phyloP scores from a whole-genome alignment of 2,329 filamentous ascomycete genomes.

The Diaporthe batatas region DNA sequence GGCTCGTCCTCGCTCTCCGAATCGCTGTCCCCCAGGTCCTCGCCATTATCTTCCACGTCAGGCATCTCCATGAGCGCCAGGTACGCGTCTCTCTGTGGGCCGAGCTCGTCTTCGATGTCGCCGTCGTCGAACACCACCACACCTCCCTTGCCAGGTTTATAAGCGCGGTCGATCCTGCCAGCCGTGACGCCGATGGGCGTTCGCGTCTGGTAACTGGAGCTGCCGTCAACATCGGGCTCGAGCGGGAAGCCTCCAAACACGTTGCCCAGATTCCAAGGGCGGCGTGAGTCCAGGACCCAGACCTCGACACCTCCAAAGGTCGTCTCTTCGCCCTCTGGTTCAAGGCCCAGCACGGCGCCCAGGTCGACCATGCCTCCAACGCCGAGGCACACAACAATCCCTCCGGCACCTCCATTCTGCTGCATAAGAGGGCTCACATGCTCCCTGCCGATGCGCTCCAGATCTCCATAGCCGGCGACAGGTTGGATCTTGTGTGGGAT shows the following conservation, averaged over 20 bases:
- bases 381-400: conserved; percentile 91
- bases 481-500: conserved; percentile 98
- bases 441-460: conserved; percentile 82
- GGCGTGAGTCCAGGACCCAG: conserved; percentile 91
- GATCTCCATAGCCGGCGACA: conserved; percentile 90
- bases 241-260: conserved; percentile 83
- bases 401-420: conserved; percentile 84
- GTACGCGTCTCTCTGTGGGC: conserved; percentile 83
- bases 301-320: conserved; percentile 89
- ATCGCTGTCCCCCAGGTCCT: conserved; percentile 70
- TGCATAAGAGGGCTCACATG: conserved; percentile 89
- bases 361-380: conserved; percentile 94
- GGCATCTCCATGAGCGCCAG: conserved; percentile 91
- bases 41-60: conserved; percentile 81
- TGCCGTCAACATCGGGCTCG: conserved; percentile 63
- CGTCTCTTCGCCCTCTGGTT: conserved; percentile 74
- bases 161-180: conserved; percentile 78
- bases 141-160: conserved; percentile 84
- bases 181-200: conserved; percentile 76
- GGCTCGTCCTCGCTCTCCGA: conserved; percentile 70
- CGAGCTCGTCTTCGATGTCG: conserved; percentile 88
- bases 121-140: conserved; percentile 97
- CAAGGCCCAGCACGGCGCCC: conserved; percentile 82
- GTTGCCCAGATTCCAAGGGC: conserved; percentile 95
- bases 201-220: conserved; percentile 62